phyloP scores from a whole-genome alignment of 805 yeast genomes.

The Wickerhamiella parazyma region DNA sequence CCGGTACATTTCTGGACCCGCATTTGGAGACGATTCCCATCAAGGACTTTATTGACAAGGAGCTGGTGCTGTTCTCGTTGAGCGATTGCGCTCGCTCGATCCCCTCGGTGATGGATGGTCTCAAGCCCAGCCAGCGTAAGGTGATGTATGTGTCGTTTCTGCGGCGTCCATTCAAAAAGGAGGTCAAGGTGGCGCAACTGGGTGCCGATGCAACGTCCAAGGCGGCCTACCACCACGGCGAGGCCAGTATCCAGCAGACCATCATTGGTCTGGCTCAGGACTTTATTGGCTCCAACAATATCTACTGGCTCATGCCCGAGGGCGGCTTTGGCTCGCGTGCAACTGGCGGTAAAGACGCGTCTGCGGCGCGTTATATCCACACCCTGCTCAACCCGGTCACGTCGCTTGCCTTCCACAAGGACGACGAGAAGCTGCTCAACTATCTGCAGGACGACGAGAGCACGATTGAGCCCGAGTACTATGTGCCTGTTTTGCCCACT shows the following conservation, averaged over 20 bases:
- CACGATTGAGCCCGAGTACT: constrained; percentile 92
- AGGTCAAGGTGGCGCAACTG: constrained; percentile 80
- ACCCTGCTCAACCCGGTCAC: constrained; percentile 74
- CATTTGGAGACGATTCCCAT: constrained; percentile 66
- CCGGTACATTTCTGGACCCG: constrained; percentile 87
- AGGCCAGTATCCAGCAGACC: constrained; percentile 71
- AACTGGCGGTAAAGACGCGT: constrained; percentile 93
- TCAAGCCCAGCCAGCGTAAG: constrained; percentile 95
- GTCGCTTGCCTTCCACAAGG: constrained; percentile 56
- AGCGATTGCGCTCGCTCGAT: constrained; percentile 94
- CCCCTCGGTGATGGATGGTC: constrained; percentile 87
- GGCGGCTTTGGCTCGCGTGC: constrained; percentile 96
- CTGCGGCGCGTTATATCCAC: constrained; percentile 94
- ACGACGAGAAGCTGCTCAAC: constrained; percentile 63
- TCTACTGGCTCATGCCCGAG: constrained; percentile 72
- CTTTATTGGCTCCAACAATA: constrained; percentile 82
- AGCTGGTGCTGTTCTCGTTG: constrained; percentile 85
- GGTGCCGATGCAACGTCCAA: constrained; percentile 81
- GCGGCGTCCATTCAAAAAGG: constrained; percentile 50
- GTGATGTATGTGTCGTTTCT: constrained; percentile 80
- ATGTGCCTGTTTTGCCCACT: constrained; percentile 88
- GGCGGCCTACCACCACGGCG: constrained; percentile 95
- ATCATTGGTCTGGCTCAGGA: constrained; percentile 91
- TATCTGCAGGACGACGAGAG: constrained; percentile 88
- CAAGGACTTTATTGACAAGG: constrained; percentile 87